Conservation (phyloP, 176 grass and related monocot species). For the Rhynchospora tenuis region DNA sequence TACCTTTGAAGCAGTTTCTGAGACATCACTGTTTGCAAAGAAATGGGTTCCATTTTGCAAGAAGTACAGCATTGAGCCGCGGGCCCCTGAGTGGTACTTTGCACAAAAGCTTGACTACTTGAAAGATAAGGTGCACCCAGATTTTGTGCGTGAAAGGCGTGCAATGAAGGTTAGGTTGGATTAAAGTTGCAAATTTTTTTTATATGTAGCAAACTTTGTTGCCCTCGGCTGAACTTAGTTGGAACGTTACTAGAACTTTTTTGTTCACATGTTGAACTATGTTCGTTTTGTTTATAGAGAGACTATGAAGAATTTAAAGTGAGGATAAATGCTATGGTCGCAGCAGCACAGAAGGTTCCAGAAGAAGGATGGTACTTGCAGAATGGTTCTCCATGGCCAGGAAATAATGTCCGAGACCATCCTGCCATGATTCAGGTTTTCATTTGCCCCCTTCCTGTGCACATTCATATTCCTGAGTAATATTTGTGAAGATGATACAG, state of each 20-base stretch:
- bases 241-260: background rate
- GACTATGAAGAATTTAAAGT: conserved; percentile 47
- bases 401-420: conserved; percentile 49
- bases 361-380: conserved; percentile 46
- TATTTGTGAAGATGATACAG: background rate
- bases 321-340: conserved; percentile 35
- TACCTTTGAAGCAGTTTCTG: conserved; percentile 45
- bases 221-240: too few relatives aligned
- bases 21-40: conserved; percentile 38
- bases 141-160: conserved; percentile 46
- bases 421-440: conserved; percentile 49
- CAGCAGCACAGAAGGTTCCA: conserved; percentile 35
- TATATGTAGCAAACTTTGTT: background rate
- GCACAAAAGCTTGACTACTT: conserved; percentile 41
- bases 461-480: background rate
- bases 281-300: conserved; percentile 20
- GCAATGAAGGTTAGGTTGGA: conserved; percentile 47
- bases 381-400: conserved; percentile 49
- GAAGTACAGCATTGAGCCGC: conserved; percentile 45
- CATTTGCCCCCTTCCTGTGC: background rate
- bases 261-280: conserved; percentile 10
- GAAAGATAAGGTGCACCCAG: conserved; percentile 47
- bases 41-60: conserved; percentile 53
- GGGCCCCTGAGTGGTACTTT: conserved; percentile 47
- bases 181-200: background rate